phyloP scores from a whole-genome alignment of 148 eudicot genomes.

The Silene uniflora region DNA sequence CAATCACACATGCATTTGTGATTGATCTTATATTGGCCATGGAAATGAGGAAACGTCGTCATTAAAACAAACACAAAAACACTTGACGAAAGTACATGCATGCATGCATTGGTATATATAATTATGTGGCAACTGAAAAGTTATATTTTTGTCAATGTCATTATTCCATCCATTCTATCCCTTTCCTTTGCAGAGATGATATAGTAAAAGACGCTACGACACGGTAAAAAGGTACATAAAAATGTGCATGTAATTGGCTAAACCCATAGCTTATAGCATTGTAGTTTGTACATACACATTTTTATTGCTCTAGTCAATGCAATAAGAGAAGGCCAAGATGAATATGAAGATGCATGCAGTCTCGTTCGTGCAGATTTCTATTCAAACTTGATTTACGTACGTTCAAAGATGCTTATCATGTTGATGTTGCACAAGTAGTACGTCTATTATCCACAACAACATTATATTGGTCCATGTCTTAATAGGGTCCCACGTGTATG shows the following conservation, averaged over 20 bases:
- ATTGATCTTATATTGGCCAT: slow-evolving; percentile 7
- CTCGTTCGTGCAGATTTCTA: slow-evolving; percentile 2
- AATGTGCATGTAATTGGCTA: slow-evolving; percentile 14
- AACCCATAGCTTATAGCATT: background rate
- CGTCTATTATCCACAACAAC: background rate
- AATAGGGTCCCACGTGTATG: too few species aligned
- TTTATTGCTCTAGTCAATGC: slow-evolving; percentile 17
- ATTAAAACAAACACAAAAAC: background rate
- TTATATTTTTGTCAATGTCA: slow-evolving; percentile 2
- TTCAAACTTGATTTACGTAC: slow-evolving; percentile 13
- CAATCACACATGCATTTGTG: slow-evolving; percentile 4
- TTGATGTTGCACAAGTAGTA: slow-evolving; percentile 11
- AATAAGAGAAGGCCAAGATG: slow-evolving; percentile 7
- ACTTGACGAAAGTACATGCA: background rate
- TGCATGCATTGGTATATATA: background rate
- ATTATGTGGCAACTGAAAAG: slow-evolving; percentile 6
- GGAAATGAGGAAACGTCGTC: background rate
- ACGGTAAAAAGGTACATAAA: slow-evolving; percentile 5
- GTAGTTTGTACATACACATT: background rate
- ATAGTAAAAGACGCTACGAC: slow-evolving; percentile 11
- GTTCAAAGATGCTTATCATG: slow-evolving; percentile 17
- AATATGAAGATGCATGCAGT: background rate
- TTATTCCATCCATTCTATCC: slow-evolving; percentile 2
- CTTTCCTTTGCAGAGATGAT: background rate
- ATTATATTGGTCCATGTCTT: background rate